Evolutionary conservation across 164 flowering plant species (phyloP).

Genomic region (Vitis labrusca): DNA sequence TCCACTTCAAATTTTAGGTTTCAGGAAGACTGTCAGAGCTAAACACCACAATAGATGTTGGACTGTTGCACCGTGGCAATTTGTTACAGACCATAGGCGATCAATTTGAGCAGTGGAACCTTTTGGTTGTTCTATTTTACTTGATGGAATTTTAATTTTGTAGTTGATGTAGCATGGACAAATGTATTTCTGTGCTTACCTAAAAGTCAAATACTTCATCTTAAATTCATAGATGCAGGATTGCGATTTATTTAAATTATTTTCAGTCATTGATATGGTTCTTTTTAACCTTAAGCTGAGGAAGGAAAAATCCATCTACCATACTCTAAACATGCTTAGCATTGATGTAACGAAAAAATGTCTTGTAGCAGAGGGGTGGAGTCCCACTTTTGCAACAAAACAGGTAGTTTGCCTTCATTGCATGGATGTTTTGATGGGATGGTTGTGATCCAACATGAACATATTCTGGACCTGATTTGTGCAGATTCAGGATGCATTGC

Average conservation of each 20-base stretch:
- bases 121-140: constrained; percentile 40
- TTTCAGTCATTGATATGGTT: not conserved
- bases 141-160: not conserved
- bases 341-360: constrained; percentile 96
- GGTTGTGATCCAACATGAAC: not conserved
- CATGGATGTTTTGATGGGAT: not conserved
- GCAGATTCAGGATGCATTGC: constrained; percentile 84
- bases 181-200: not conserved
- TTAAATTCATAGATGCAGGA: not conserved
- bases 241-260: not conserved
- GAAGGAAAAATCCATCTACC: constrained; percentile 87
- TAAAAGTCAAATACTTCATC: not conserved
- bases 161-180: constrained; percentile 1
- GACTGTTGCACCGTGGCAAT: too few species aligned
- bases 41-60: too few species aligned
- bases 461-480: constrained; percentile 10
- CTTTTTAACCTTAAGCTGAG: constrained; percentile 59
- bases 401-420: constrained; percentile 41
- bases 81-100: too few species aligned
- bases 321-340: constrained; percentile 93
- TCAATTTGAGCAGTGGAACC: constrained; percentile 35
- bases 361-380: constrained; percentile 98
- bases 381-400: constrained; percentile 79
- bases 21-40: too few species aligned
- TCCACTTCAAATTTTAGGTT: too few species aligned